These are phyloP conservation scores for Apodospora peruviana DNA, from an alignment of 495 filamentous ascomycete species.

Conservation along the genomic window DNA sequence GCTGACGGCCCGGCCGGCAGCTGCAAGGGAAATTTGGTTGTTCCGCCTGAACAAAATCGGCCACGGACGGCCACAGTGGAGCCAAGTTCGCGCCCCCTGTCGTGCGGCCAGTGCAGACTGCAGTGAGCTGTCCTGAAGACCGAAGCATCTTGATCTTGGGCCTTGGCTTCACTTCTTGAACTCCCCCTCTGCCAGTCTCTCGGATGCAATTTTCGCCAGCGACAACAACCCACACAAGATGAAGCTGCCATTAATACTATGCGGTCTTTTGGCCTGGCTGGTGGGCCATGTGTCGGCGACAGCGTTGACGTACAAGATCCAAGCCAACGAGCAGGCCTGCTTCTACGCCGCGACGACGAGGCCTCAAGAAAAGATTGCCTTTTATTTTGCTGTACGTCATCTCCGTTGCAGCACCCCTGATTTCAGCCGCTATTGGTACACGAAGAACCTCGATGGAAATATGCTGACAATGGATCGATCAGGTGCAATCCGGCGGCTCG, in stretches of 20 bases:
- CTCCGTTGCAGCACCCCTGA: background rate
- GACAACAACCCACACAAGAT: constrained; percentile 27
- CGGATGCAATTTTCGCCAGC: constrained; percentile 3
- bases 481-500: constrained; percentile 95
- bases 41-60: constrained; percentile 18
- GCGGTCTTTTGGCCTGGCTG: constrained; percentile 60
- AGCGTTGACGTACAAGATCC: constrained; percentile 89
- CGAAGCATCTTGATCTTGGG: background rate
- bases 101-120: background rate
- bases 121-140: constrained; percentile 20
- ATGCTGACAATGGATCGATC: constrained; percentile 2
- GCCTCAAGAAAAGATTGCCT: constrained; percentile 81
- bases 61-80: background rate
- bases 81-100: background rate
- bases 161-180: background rate
- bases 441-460: no score
- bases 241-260: constrained; percentile 43
- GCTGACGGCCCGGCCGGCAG: no score
- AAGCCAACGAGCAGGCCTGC: constrained; percentile 88
- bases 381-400: constrained; percentile 91
- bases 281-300: constrained; percentile 63
- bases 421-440: no score
- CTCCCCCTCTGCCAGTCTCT: background rate
- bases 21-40: constrained; percentile 20
- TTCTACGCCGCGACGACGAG: constrained; percentile 79